Evolutionary conservation across 1,284 basidiomycete species (phyloP).

Genomic region (Ganoderma boninense): DNA sequence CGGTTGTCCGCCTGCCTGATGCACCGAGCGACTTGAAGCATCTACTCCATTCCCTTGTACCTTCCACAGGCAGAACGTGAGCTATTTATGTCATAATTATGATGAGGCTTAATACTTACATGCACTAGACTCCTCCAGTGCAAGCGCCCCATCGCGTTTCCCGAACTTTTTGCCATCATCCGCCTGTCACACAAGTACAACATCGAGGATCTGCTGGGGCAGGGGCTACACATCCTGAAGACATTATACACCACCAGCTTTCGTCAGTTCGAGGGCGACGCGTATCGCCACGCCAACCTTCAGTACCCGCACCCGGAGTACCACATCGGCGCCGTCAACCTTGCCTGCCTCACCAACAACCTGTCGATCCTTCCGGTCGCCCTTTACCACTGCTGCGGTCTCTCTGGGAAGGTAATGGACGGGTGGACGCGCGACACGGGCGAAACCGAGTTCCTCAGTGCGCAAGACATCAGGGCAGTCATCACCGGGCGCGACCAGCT

Average conservation of each 20-base stretch:
- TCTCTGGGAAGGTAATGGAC: neutral
- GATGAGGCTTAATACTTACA: neutral
- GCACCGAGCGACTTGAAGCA: conserved; percentile 3
- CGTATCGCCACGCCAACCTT: neutral
- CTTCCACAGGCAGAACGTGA: neutral
- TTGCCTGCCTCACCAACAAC: conserved; percentile 1
- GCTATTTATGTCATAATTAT: neutral
- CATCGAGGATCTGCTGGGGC: conserved; percentile 10
- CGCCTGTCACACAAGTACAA: conserved; percentile 25
- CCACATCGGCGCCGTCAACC: conserved; percentile 9
- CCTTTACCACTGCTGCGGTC: neutral
- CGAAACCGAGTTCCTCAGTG: neutral
- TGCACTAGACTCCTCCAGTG: neutral
- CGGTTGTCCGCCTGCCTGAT: conserved; percentile 19
- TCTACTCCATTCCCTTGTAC: neutral
- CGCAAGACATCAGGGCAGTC: neutral
- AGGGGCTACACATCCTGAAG: neutral
- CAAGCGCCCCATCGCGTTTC: neutral
- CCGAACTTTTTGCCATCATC: conserved; percentile 1
- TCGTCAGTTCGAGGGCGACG: neutral
- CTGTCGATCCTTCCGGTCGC: neutral
- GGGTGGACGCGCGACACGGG: neutral
- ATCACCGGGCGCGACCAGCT: neutral
- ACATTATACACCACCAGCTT: neutral
- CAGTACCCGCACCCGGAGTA: neutral